phyloP scores from a whole-genome alignment of 345 rosid genomes.

The Boechera divaricarpa region DNA sequence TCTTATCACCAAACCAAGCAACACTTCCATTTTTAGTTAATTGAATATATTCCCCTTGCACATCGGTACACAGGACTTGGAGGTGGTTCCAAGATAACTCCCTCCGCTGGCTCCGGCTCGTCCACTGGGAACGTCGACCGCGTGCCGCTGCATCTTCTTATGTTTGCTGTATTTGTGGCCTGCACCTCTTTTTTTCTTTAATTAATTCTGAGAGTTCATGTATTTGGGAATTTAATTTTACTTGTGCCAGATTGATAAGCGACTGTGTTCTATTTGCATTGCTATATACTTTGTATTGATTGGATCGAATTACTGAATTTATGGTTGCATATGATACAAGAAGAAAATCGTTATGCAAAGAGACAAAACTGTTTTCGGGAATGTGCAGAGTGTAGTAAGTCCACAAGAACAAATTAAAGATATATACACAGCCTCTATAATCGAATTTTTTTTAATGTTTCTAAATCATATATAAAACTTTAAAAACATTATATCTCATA shows the following conservation, averaged over 20 bases:
- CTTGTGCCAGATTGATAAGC: background rate
- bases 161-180: constrained; percentile 41
- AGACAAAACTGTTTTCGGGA: background rate
- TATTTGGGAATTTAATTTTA: constrained; percentile 11
- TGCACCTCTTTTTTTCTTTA: constrained; percentile 43
- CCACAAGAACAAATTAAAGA: background rate
- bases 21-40: constrained; percentile 13
- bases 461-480: too few species aligned
- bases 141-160: constrained; percentile 43
- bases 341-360: background rate
- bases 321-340: background rate
- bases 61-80: constrained; percentile 28
- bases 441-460: too few species aligned
- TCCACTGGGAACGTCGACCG: constrained; percentile 49
- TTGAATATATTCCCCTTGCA: constrained; percentile 11
- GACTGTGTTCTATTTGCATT: background rate
- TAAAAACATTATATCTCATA: too few species aligned
- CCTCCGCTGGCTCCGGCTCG: constrained; percentile 48
- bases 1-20: constrained; percentile 12
- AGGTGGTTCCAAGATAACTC: constrained; percentile 55
- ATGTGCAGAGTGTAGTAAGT: background rate
- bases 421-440: too few species aligned
- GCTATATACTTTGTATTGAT: background rate
- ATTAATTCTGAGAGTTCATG: constrained; percentile 39
- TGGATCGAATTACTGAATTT: background rate